Evolutionary conservation across 176 grass and related monocot species (phyloP).

Genomic region (Stipa capillata): DNA sequence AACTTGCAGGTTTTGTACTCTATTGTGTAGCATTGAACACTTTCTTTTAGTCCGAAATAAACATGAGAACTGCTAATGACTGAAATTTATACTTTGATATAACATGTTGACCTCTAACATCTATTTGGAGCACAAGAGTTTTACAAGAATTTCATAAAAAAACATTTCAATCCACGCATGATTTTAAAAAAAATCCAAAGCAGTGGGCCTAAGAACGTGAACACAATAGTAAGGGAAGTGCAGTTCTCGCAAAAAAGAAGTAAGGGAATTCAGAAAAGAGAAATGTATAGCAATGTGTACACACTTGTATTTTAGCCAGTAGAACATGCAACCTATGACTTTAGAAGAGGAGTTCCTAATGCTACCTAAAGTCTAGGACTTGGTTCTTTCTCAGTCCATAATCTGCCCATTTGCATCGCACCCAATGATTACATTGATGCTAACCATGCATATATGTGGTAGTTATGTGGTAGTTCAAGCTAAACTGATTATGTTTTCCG

Average conservation of each 20-base stretch:
- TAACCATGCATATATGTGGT: constrained; percentile 27
- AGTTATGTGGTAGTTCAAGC: constrained; percentile 10
- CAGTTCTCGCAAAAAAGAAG: too few species aligned
- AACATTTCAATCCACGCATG: too few species aligned
- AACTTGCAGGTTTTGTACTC: background rate
- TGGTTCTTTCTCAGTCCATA: background rate
- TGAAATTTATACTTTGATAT: background rate
- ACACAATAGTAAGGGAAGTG: background rate
- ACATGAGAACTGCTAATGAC: background rate
- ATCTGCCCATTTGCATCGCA: constrained; percentile 1
- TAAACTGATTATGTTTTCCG: constrained; percentile 11
- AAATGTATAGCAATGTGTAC: background rate
- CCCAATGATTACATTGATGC: background rate
- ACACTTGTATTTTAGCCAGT: background rate
- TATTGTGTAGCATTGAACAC: background rate
- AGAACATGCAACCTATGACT: constrained; percentile 6
- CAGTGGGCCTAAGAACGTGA: background rate
- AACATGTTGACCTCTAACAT: background rate
- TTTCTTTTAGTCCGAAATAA: background rate
- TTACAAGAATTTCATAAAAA: too few species aligned
- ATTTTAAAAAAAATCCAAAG: too few species aligned
- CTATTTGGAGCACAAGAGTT: too few species aligned
- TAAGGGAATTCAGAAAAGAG: background rate
- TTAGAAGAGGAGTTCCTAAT: background rate
- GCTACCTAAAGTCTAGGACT: background rate